These are phyloP conservation scores for Desmodesmus armatus DNA, from an alignment of 139 green algal species.

Conservation along the genomic window DNA sequence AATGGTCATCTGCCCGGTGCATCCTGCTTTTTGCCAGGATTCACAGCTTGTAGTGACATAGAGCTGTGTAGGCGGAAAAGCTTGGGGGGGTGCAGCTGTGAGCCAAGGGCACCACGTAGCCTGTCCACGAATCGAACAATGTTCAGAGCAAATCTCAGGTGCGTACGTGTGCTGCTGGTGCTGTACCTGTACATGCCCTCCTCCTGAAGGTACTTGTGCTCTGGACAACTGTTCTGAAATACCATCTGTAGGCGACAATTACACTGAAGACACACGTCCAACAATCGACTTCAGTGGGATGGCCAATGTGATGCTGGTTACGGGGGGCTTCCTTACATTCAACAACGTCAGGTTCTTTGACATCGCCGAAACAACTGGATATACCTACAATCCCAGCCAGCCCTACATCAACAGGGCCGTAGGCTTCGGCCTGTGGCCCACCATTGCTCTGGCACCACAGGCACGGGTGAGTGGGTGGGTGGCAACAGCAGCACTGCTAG, in stretches of 20 bases:
- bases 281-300: constrained; percentile 18
- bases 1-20: neutral
- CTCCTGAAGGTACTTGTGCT: neutral
- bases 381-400: neutral
- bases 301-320: neutral
- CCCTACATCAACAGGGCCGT: constrained; percentile 6
- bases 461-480: neutral
- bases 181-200: neutral
- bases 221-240: neutral
- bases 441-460: neutral
- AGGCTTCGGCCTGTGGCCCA: constrained; percentile 25
- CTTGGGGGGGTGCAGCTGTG: too few relatives aligned
- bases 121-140: too few relatives aligned
- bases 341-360: constrained; percentile 7
- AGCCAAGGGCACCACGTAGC: too few relatives aligned
- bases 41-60: neutral
- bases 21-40: neutral
- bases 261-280: neutral
- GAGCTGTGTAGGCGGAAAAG: too few relatives aligned
- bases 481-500: neutral
- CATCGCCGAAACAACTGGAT: neutral
- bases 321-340: neutral
- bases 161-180: too few relatives aligned
- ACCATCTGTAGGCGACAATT: neutral
- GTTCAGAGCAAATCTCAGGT: too few relatives aligned